phyloP scores from a whole-genome alignment of 1,284 basidiomycete genomes.

The Pseudozyma thailandica region DNA sequence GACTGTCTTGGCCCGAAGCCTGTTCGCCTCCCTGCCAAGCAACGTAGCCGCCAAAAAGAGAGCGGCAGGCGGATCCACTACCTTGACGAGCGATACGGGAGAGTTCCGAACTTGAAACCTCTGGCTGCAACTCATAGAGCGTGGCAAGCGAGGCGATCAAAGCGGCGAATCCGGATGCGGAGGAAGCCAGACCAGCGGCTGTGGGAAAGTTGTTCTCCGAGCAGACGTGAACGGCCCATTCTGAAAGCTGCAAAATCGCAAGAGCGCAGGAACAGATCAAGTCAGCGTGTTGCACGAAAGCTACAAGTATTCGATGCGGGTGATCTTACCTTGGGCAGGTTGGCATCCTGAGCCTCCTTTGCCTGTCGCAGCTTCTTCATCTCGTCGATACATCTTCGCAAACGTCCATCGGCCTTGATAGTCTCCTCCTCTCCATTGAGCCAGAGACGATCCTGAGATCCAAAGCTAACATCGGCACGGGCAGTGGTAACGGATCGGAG shows the following conservation, averaged over 20 bases:
- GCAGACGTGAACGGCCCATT: constrained; percentile 74
- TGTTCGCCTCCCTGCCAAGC: constrained; percentile 87
- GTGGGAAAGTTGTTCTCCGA: constrained; percentile 99
- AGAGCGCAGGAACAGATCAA: not conserved
- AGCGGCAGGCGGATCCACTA: constrained; percentile 95
- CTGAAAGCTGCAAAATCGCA: constrained; percentile 39
- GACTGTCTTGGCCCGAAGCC: constrained; percentile 82
- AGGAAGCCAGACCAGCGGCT: constrained; percentile 95
- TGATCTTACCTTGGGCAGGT: constrained; percentile 52
- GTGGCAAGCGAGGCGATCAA: constrained; percentile 88
- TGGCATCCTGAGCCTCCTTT: constrained; percentile 73
- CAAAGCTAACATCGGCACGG: constrained; percentile 81
- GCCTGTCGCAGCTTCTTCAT: constrained; percentile 81
- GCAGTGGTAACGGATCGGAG: constrained; percentile 93
- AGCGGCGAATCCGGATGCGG: constrained; percentile 95
- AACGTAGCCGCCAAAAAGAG: constrained; percentile 95
- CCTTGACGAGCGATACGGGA: constrained; percentile 96
- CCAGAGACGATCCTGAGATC: constrained; percentile 81
- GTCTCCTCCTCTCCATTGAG: constrained; percentile 90
- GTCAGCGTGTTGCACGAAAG: not conserved
- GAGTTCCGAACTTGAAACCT: constrained; percentile 75
- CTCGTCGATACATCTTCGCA: constrained; percentile 87
- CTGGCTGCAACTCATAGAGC: constrained; percentile 81
- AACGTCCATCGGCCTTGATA: constrained; percentile 82
- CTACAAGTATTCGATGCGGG: not conserved